Conservation (phyloP, 306 rosid genomes). For the Cyamopsis tetragonoloba region DNA sequence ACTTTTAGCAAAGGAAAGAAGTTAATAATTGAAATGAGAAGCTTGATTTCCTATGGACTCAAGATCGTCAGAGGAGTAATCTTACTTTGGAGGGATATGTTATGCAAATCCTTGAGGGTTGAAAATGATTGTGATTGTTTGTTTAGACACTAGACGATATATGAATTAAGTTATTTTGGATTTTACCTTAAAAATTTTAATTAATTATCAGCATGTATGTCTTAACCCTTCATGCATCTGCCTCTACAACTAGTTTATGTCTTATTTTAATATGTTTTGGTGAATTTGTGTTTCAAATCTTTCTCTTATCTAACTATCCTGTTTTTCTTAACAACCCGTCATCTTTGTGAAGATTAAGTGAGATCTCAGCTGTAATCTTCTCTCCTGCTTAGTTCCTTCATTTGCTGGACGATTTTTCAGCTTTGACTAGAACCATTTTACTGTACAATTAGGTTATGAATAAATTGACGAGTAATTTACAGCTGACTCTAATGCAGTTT, state of each 20-base stretch:
- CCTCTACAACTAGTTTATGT: background rate
- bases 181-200: background rate
- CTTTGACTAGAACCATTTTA: background rate
- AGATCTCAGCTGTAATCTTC: background rate
- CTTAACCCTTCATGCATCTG: background rate
- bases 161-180: background rate
- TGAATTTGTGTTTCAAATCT: no score
- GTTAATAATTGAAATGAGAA: no score
- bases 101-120: background rate
- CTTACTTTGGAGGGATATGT: background rate
- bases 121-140: background rate
- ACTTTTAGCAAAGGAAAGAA: no score
- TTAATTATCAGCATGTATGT: background rate
- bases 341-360: background rate
- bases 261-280: background rate
- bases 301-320: background rate
- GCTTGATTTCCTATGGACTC: no score
- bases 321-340: background rate
- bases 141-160: background rate
- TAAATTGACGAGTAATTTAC: background rate
- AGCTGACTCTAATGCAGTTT: background rate
- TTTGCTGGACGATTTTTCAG: background rate
- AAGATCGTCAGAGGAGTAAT: no score
- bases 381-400: background rate
- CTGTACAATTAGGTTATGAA: background rate